These are phyloP conservation scores for Triadica sebifera DNA, from an alignment of 345 rosid species.

Conservation along the genomic window DNA sequence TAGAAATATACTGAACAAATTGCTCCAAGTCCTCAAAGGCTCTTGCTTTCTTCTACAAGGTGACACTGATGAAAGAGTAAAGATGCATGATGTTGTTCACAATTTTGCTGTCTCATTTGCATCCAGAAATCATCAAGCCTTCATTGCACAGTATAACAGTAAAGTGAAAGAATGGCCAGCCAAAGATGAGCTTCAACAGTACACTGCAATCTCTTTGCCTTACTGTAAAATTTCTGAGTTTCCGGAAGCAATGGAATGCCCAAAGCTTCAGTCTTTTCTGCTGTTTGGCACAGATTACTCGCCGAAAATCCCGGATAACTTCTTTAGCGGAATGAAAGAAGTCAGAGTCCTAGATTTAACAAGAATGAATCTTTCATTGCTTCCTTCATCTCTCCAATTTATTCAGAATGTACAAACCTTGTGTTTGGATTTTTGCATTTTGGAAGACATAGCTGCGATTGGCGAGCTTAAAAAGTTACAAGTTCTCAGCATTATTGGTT, in stretches of 20 bases:
- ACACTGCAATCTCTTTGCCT: conserved; percentile 2
- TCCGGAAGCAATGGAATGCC: conserved; percentile 20
- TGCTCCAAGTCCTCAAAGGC: conserved; percentile 26
- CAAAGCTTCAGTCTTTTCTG: conserved; percentile 10
- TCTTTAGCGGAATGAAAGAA: conserved; percentile 19
- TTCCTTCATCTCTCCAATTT: conserved; percentile 15
- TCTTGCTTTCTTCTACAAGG: conserved; percentile 26
- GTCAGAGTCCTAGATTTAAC: conserved; percentile 26
- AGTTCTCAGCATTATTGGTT: conserved; percentile 8
- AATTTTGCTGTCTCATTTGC: conserved; percentile 25
- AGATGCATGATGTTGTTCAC: conserved; percentile 32
- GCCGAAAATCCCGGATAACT: background rate
- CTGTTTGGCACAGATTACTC: background rate
- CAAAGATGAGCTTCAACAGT: background rate
- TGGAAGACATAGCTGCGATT: conserved; percentile 10
- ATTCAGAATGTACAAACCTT: conserved; percentile 16
- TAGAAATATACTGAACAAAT: conserved; percentile 8
- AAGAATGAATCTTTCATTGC: too few relatives aligned
- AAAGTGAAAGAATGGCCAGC: background rate
- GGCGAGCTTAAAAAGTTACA: conserved; percentile 19
- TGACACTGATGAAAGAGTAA: background rate
- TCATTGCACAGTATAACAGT: conserved; percentile 4
- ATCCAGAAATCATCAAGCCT: background rate
- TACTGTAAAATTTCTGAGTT: conserved; percentile 1
- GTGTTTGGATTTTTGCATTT: background rate